Evolutionary conservation across 371 early-diverging fungal genomes (phyloP).

Genomic region (Funneliformis caledonium): DNA sequence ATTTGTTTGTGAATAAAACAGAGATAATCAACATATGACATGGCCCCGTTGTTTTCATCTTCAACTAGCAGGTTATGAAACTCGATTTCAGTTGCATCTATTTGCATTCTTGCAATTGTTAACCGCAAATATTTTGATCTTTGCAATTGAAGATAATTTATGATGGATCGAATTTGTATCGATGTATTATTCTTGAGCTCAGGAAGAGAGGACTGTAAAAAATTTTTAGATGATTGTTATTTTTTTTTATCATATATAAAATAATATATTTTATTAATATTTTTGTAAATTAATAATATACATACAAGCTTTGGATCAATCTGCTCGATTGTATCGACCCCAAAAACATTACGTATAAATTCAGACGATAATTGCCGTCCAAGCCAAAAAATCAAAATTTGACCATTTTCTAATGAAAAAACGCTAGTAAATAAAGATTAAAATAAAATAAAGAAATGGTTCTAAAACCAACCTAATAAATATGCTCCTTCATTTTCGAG

Average conservation of each 20-base stretch:
- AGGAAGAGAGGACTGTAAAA: slow-evolving; percentile 59
- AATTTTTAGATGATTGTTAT: slow-evolving; percentile 10
- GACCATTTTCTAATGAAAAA: slow-evolving; percentile 73
- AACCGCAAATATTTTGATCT: slow-evolving; percentile 54
- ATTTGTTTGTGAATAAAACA: slow-evolving; percentile 87
- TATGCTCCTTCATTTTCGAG: slow-evolving; percentile 62
- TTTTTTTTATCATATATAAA: not conserved
- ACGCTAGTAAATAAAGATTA: not conserved
- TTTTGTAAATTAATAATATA: not conserved
- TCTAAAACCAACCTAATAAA: slow-evolving; percentile 40
- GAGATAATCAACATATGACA: slow-evolving; percentile 93
- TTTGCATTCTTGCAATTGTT: slow-evolving; percentile 63
- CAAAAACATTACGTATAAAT: slow-evolving; percentile 76
- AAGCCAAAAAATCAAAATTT: slow-evolving; percentile 84
- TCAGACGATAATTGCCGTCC: slow-evolving; percentile 69
- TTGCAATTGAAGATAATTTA: slow-evolving; percentile 62
- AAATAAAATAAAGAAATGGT: not conserved
- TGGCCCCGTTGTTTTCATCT: slow-evolving; percentile 80
- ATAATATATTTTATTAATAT: not conserved
- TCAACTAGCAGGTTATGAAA: slow-evolving; percentile 71
- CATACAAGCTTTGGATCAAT: slow-evolving; percentile 74
- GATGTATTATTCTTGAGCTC: slow-evolving; percentile 57
- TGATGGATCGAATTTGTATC: slow-evolving; percentile 66
- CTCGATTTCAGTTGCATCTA: slow-evolving; percentile 68
- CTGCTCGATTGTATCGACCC: slow-evolving; percentile 71